Percentiles rank a stretch among this genome's conserved stretches.
Evolutionary conservation across 768 basidiomycete genomes (phyloP).

Genomic region (Termitomyces sp.): DNA sequence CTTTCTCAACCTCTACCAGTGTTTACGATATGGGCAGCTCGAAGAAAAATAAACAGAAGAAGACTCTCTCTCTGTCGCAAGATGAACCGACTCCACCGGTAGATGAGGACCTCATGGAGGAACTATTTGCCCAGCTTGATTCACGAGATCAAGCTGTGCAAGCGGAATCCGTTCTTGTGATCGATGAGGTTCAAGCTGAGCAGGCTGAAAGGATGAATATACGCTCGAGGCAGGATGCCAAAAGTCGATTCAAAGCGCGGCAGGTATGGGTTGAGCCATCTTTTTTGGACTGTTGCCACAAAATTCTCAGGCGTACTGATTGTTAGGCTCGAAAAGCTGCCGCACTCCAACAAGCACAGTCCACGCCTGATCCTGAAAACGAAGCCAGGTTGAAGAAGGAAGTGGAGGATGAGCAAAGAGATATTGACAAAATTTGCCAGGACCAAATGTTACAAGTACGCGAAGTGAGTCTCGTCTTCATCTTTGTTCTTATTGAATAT

Average conservation of each 20-base stretch:
- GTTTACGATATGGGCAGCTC: conserved; percentile 38
- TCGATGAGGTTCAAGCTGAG: conserved; percentile 44
- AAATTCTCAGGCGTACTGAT: background rate
- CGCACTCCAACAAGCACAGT: conserved; percentile 48
- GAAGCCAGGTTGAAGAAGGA: conserved; percentile 61
- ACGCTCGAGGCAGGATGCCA: conserved; percentile 50
- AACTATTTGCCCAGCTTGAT: conserved; percentile 76
- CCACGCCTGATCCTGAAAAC: conserved; percentile 51
- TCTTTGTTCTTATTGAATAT: background rate
- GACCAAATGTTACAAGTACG: conserved; percentile 60
- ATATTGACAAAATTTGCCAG: conserved; percentile 62
- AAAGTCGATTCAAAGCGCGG: conserved; percentile 63
- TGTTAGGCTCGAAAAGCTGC: conserved; percentile 71
- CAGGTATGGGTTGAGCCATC: conserved; percentile 41
- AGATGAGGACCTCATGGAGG: conserved; percentile 65
- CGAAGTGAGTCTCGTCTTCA: conserved; percentile 41
- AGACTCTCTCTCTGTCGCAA: conserved; percentile 29
- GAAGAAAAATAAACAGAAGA: conserved; percentile 58
- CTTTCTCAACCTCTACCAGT: background rate
- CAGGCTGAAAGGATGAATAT: conserved; percentile 27
- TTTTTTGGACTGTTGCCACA: background rate
- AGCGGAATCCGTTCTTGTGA: conserved; percentile 42
- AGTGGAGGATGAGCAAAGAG: conserved; percentile 62
- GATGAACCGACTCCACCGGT: conserved; percentile 30
- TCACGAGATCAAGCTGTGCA: conserved; percentile 49